These are phyloP conservation scores for Hebeloma cylindrosporum DNA, from an alignment of 768 basidiomycete genomes.

Conservation along the genomic window DNA sequence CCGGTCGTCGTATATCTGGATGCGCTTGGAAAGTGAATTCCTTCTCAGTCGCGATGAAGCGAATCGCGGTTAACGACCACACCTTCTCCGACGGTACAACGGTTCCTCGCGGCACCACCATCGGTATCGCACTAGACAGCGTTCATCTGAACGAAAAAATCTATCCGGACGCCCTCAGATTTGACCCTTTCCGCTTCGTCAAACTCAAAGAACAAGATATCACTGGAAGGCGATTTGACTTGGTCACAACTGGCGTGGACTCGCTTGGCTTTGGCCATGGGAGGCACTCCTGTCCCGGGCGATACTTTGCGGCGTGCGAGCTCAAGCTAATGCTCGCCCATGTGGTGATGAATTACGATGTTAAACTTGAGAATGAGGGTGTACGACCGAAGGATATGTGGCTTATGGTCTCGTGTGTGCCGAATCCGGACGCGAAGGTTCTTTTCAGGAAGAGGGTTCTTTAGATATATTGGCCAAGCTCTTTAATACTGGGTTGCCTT, in stretches of 20 bases:
- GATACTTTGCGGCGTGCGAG: slow-evolving; percentile 44
- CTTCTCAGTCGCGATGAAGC: slow-evolving; percentile 24
- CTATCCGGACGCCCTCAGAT: slow-evolving; percentile 35
- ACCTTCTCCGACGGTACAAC: slow-evolving; percentile 44
- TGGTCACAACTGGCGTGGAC: slow-evolving; percentile 23
- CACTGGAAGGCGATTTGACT: slow-evolving; percentile 14
- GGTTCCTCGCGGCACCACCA: slow-evolving; percentile 37
- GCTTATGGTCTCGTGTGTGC: slow-evolving; percentile 1
- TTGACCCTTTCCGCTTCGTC: slow-evolving; percentile 44
- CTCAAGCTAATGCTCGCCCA: slow-evolving; percentile 48
- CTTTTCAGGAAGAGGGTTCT: slow-evolving; percentile 6
- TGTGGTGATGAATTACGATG: slow-evolving; percentile 38
- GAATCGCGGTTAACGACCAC: slow-evolving; percentile 37
- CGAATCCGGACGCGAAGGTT: slow-evolving; percentile 8
- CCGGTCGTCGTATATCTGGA: not conserved
- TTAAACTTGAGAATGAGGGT: slow-evolving; percentile 33
- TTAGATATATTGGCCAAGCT: too few relatives aligned
- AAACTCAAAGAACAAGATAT: slow-evolving; percentile 26
- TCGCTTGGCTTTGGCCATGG: slow-evolving; percentile 39
- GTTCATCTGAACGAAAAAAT: slow-evolving; percentile 31
- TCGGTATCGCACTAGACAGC: slow-evolving; percentile 29
- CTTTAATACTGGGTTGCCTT: too few relatives aligned
- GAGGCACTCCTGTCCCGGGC: slow-evolving; percentile 33
- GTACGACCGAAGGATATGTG: slow-evolving; percentile 1
- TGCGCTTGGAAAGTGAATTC: not conserved